A percentile compares a stretch with the other conserved stretches of the same genome.
Evolutionary conservation across 2,329 filamentous ascomycete species (phyloP).

Genomic region (Phialophora expanda): DNA sequence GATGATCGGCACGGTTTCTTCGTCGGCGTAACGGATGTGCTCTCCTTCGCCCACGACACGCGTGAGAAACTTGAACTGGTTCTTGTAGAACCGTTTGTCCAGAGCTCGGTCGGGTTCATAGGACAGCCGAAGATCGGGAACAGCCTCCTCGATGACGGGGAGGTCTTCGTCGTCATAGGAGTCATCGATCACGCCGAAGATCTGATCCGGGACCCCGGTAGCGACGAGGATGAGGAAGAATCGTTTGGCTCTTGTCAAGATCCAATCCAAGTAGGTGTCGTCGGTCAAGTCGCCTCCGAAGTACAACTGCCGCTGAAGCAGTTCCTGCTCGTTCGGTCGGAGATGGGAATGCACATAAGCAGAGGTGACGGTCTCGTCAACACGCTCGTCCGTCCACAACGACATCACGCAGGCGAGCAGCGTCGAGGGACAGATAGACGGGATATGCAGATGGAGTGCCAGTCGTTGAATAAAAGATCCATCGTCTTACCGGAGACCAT

Average conservation of each 20-base stretch:
- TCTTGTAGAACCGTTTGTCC: constrained; percentile 63
- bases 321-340: constrained; percentile 44
- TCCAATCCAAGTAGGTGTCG: constrained; percentile 67
- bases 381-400: constrained; percentile 55
- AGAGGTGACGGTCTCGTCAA: constrained; percentile 50
- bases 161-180: constrained; percentile 67
- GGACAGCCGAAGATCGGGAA: constrained; percentile 60
- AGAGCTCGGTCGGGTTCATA: constrained; percentile 57
- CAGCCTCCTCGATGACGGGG: constrained; percentile 60
- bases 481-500: constrained; percentile 17
- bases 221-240: constrained; percentile 65
- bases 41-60: constrained; percentile 60
- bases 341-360: constrained; percentile 49
- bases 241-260: constrained; percentile 61
- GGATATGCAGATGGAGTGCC: neutral
- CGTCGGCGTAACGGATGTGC: constrained; percentile 63
- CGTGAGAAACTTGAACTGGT: constrained; percentile 64
- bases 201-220: constrained; percentile 66
- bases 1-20: constrained; percentile 66
- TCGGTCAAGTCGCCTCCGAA: constrained; percentile 53
- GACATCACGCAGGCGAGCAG: constrained; percentile 21
- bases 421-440: neutral
- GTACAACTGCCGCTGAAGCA: constrained; percentile 45
- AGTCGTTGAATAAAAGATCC: constrained; percentile 7
- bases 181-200: constrained; percentile 65